phyloP scores from a whole-genome alignment of 257 asterid genomes.

The Misopates orontium region DNA sequence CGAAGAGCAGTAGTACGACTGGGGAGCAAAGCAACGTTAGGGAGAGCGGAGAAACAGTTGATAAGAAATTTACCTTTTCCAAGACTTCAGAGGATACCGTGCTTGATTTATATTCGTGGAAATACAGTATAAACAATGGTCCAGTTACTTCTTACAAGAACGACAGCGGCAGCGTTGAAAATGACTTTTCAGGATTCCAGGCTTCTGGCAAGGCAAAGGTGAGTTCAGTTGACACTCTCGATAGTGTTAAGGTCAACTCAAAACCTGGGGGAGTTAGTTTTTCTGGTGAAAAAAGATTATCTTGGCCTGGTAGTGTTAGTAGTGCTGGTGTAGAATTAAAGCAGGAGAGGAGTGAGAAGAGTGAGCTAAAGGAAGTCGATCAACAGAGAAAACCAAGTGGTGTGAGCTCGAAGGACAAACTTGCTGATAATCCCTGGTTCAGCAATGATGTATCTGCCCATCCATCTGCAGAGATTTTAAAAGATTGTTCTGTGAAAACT shows the following conservation, averaged over 20 bases:
- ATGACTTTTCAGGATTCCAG: constrained; percentile 54
- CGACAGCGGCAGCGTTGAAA: constrained; percentile 41
- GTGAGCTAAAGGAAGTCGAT: constrained; percentile 56
- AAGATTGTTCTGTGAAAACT: constrained; percentile 71
- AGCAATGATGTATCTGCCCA: constrained; percentile 43
- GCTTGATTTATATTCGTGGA: constrained; percentile 65
- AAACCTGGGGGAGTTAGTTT: constrained; percentile 45
- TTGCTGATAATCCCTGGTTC: constrained; percentile 52
- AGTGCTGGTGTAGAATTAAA: constrained; percentile 37
- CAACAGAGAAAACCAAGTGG: constrained; percentile 42
- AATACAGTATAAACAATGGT: constrained; percentile 52
- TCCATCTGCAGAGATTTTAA: constrained; percentile 53
- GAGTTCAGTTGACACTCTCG: constrained; percentile 43
- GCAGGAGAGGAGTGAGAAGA: constrained; percentile 48
- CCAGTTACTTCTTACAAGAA: constrained; percentile 44
- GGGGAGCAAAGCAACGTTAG: constrained; percentile 51
- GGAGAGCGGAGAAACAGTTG: constrained; percentile 55
- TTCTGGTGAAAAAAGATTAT: constrained; percentile 53
- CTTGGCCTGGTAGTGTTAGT: constrained; percentile 59
- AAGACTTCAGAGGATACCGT: constrained; percentile 58
- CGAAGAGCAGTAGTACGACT: constrained; percentile 46
- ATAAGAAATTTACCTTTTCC: constrained; percentile 57
- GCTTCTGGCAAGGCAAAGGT: constrained; percentile 50
- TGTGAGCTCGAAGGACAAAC: constrained; percentile 43
- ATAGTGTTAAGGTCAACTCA: constrained; percentile 39